Evolutionary conservation across 2,329 filamentous ascomycete genomes (phyloP).

Genomic region (Coccinonectria pachysandricola): DNA sequence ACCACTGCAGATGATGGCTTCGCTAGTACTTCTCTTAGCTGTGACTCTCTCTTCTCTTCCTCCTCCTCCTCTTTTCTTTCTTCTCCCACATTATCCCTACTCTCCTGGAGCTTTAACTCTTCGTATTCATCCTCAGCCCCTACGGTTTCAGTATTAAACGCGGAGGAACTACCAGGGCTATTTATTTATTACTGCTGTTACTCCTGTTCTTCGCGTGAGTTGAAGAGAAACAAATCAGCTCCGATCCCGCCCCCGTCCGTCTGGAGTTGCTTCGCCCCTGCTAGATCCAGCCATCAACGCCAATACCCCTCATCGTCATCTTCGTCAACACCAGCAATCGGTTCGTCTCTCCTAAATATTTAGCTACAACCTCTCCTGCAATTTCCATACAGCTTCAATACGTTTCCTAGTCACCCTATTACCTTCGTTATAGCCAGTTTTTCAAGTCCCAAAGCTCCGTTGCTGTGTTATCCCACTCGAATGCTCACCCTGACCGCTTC

Average conservation of each 20-base stretch:
- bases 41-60: constrained; percentile 1
- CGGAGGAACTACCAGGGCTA: background rate
- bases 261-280: constrained; percentile 13
- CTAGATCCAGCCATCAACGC: no score
- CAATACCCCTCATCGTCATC: no score
- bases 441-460: no score
- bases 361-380: no score
- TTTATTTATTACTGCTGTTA: background rate
- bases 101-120: constrained; percentile 3
- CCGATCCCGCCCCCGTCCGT: constrained; percentile 9
- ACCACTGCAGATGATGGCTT: background rate
- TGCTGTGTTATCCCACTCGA: background rate
- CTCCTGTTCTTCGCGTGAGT: constrained; percentile 5
- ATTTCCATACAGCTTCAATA: no score
- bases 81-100: constrained; percentile 1
- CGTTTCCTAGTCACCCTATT: no score
- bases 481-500: background rate
- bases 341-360: no score
- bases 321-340: no score
- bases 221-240: constrained; percentile 8
- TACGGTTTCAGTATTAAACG: background rate
- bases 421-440: no score
- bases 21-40: background rate
- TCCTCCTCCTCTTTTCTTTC: background rate
- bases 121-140: constrained; percentile 2